These are phyloP conservation scores for Solanum pimpinellifolium DNA, from an alignment of 257 asterid genomes.

Conservation along the genomic window DNA sequence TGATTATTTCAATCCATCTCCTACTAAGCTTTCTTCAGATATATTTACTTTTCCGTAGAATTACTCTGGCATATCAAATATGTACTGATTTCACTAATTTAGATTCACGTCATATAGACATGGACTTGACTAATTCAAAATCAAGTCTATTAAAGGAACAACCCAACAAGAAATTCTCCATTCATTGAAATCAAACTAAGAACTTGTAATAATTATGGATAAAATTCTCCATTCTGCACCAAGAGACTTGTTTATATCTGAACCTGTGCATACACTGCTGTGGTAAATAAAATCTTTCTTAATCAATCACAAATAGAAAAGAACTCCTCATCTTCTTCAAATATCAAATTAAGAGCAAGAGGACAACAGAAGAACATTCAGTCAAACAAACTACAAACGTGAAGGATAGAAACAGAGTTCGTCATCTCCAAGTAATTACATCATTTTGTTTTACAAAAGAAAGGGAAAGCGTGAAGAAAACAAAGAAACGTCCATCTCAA, in stretches of 20 bases:
- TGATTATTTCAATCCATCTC: background rate
- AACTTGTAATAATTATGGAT: background rate
- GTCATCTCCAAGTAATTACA: background rate
- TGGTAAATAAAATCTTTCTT: background rate
- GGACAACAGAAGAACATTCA: background rate
- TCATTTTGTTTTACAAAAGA: background rate
- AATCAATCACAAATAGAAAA: background rate
- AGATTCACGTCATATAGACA: no score
- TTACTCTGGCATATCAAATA: background rate
- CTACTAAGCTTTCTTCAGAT: background rate
- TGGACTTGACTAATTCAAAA: background rate
- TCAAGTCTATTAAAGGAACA: no score
- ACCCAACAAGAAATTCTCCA: no score
- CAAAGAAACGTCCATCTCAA: conserved; percentile 20
- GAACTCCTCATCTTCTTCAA: background rate
- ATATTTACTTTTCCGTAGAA: background rate
- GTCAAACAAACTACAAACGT: background rate
- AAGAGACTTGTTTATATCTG: background rate
- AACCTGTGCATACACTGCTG: background rate
- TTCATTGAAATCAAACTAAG: no score
- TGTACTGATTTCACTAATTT: background rate
- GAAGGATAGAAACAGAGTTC: background rate
- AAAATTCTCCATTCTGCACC: background rate
- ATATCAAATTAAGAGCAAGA: background rate
- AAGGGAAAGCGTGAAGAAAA: background rate